These are phyloP conservation scores for Zasmidium citrigriseum DNA, from an alignment of 2,329 filamentous ascomycete genomes.

Conservation along the genomic window DNA sequence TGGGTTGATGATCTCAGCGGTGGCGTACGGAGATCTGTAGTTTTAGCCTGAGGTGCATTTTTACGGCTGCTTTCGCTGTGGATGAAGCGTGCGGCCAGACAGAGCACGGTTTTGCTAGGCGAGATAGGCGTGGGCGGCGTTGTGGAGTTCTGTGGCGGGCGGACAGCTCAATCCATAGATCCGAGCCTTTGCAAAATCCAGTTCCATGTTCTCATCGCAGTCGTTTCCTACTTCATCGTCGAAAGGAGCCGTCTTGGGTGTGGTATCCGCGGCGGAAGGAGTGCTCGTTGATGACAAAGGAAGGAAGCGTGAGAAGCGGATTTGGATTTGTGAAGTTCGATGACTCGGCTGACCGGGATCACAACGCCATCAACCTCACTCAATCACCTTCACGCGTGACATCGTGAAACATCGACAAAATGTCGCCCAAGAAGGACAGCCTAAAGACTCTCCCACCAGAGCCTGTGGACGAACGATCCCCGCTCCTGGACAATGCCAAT, in stretches of 20 bases:
- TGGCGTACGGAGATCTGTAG: too few species aligned
- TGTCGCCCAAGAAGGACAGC: conserved; percentile 10
- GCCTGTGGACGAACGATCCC: conserved; percentile 24
- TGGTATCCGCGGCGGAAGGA: not conserved
- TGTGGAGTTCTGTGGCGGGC: not conserved
- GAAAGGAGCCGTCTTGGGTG: too few species aligned
- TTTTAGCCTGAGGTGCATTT: too few species aligned
- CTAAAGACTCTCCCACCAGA: conserved; percentile 13
- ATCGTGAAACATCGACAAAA: not conserved
- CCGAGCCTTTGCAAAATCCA: too few species aligned
- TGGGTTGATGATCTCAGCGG: too few species aligned
- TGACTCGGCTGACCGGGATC: not conserved
- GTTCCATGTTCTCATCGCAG: not conserved
- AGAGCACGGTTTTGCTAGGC: not conserved
- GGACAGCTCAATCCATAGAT: too few species aligned
- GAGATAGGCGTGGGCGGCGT: not conserved
- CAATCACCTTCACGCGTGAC: not conserved
- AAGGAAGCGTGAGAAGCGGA: too few species aligned
- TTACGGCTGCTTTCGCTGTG: too few species aligned
- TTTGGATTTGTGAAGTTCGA: not conserved
- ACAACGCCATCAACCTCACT: not conserved
- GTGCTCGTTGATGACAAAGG: too few species aligned
- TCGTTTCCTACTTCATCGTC: too few species aligned
- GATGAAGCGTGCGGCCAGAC: not conserved
- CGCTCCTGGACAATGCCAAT: conserved; percentile 22